Conservation (phyloP, 495 filamentous ascomycete genomes). For the Xylaria grammica region DNA sequence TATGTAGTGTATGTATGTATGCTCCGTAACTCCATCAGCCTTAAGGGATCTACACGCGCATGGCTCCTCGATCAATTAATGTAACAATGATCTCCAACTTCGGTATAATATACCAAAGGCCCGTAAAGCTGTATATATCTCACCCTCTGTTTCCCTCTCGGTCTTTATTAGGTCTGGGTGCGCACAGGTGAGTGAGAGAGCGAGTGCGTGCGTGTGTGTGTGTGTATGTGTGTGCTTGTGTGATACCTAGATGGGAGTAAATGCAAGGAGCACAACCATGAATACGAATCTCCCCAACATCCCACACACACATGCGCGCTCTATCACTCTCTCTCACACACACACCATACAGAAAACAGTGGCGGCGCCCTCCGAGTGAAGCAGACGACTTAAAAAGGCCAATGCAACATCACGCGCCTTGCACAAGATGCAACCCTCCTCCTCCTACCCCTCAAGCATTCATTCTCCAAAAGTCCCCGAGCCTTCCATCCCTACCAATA, state of each 20-base stretch:
- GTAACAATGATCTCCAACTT: conserved; percentile 20
- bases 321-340: too few relatives aligned
- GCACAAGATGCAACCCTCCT: conserved; percentile 19
- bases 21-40: conserved; percentile 13
- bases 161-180: too few relatives aligned
- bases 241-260: neutral
- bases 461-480: conserved; percentile 11
- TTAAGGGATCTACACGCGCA: conserved; percentile 18
- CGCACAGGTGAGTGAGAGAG: neutral
- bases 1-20: conserved; percentile 10
- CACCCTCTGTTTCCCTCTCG: neutral
- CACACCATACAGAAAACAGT: conserved; percentile 12
- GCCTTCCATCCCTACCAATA: conserved; percentile 16
- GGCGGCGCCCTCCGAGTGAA: neutral
- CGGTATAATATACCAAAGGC: conserved; percentile 8
- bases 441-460: neutral
- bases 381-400: neutral
- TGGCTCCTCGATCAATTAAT: conserved; percentile 10
- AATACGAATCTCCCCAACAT: conserved; percentile 1
- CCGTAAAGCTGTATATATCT: neutral
- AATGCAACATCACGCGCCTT: conserved; percentile 17
- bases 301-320: neutral
- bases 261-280: neutral
- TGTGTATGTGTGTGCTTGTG: neutral
- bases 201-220: neutral